phyloP scores from a whole-genome alignment of 352 stramenopile species.

The Aphanomyces cochlioides region DNA sequence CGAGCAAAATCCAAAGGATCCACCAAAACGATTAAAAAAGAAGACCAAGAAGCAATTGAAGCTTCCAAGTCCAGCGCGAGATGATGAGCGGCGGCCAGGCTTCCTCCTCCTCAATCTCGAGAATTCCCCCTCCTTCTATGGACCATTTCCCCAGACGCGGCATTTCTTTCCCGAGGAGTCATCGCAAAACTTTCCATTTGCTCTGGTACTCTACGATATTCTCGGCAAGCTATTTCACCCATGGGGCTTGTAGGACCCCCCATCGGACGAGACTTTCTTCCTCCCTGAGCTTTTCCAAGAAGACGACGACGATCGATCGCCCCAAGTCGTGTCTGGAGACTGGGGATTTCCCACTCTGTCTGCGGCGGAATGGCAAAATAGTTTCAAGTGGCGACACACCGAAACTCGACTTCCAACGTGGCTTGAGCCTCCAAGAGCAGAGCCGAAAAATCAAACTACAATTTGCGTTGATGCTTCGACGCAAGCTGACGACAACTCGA shows the following conservation, averaged over 20 bases:
- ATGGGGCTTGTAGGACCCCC: background rate
- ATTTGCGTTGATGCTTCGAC: background rate
- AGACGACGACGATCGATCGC: background rate
- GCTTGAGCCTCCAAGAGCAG: background rate
- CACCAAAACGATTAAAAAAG: conserved; percentile 35
- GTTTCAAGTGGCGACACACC: conserved; percentile 12
- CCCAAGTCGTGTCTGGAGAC: background rate
- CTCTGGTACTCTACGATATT: background rate
- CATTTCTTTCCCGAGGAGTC: background rate
- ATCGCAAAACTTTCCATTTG: background rate
- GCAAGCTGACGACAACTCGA: too few relatives aligned
- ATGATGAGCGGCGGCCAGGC: conserved; percentile 29
- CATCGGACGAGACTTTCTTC: conserved; percentile 8
- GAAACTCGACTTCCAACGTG: conserved; percentile 9
- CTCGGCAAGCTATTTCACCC: background rate
- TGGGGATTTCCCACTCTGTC: background rate
- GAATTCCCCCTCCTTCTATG: background rate
- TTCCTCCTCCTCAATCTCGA: conserved; percentile 31
- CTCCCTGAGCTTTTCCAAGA: conserved; percentile 8
- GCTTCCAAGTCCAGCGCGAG: conserved; percentile 20
- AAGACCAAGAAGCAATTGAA: conserved; percentile 33
- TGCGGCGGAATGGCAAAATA: background rate
- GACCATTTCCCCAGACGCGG: background rate
- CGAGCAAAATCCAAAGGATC: too few relatives aligned
- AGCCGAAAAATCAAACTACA: background rate